Percentiles rank a stretch among this genome's conserved stretches.
Conservation (phyloP, 2,329 filamentous ascomycete species). For the Chaetomiaceae sp. region DNA sequence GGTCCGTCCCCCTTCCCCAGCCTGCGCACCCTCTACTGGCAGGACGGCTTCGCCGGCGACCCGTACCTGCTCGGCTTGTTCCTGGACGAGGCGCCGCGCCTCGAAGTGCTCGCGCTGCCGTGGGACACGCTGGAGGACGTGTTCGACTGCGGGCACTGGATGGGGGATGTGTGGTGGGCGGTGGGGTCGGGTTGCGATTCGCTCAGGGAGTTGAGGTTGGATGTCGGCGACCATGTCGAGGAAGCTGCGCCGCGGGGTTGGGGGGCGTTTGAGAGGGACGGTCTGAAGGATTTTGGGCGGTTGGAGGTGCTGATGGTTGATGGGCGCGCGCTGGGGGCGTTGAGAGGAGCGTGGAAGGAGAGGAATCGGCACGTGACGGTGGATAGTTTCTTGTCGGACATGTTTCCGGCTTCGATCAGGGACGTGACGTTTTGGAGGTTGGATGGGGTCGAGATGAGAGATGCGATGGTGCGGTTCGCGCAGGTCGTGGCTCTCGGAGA, state of each 20-base stretch:
- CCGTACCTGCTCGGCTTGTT: background rate
- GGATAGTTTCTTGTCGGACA: background rate
- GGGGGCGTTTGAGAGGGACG: background rate
- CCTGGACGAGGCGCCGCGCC: background rate
- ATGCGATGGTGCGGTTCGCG: slow-evolving; percentile 9
- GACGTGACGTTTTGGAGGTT: slow-evolving; percentile 9
- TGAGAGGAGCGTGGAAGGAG: background rate
- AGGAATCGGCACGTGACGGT: background rate
- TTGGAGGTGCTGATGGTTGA: slow-evolving; percentile 9
- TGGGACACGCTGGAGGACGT: slow-evolving; percentile 2
- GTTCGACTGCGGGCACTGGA: background rate
- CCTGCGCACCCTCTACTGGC: slow-evolving; percentile 4
- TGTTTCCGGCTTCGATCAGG: slow-evolving; percentile 1
- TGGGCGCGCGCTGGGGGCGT: background rate
- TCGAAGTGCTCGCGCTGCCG: slow-evolving; percentile 5
- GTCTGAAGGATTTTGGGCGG: slow-evolving; percentile 5
- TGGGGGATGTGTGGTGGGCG: background rate
- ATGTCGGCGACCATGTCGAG: background rate
- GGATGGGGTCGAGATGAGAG: background rate
- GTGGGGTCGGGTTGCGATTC: background rate
- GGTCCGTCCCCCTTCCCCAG: background rate
- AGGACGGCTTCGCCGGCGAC: background rate
- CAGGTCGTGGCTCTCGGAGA: slow-evolving; percentile 3
- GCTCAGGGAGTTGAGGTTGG: background rate
- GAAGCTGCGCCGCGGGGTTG: background rate